Evolutionary conservation across 345 rosid species (phyloP).

Genomic region (Turnera subulata): DNA sequence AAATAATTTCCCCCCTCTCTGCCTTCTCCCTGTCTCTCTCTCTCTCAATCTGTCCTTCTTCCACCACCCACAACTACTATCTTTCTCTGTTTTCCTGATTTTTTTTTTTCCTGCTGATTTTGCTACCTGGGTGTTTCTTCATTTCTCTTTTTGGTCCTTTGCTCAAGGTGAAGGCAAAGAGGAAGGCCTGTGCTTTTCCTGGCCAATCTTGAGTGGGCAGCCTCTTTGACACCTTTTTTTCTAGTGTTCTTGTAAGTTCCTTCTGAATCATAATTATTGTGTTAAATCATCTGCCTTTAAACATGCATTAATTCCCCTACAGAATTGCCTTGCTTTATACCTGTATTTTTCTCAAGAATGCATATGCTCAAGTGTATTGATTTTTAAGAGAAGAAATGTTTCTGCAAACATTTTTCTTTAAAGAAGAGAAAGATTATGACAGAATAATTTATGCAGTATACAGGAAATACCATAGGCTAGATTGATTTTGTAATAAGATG

Average conservation of each 20-base stretch:
- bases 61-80: neutral
- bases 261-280: neutral
- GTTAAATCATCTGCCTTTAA: neutral
- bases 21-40: no score
- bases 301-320: no score
- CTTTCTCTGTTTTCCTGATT: neutral
- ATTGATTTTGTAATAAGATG: no score
- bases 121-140: neutral
- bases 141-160: neutral
- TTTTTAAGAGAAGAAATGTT: no score
- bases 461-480: no score
- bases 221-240: neutral
- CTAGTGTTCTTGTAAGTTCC: neutral
- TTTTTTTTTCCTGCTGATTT: neutral
- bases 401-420: no score
- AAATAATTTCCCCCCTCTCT: neutral
- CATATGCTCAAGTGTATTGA: no score
- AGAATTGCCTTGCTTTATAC: no score
- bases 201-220: neutral
- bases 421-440: no score
- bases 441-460: no score
- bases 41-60: neutral
- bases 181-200: neutral
- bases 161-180: neutral
- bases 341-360: no score